Base-by-base conservation (phyloP, 2,329 filamentous ascomycete genomes). In the Ophiocordyceps camponoti-saundersi region DNA sequence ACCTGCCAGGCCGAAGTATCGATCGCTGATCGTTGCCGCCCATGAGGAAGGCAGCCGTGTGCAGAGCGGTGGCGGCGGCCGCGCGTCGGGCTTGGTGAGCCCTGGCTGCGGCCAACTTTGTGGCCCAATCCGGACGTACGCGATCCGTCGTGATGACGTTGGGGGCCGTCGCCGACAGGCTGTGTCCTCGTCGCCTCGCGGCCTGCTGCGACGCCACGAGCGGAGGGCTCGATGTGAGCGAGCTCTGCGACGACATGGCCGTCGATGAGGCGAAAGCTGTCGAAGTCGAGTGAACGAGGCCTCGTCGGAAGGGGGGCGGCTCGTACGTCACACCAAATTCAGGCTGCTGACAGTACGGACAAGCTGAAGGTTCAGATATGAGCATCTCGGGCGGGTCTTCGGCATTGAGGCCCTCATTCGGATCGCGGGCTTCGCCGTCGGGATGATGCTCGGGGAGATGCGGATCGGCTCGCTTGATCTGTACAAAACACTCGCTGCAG, bases 311-410 rank as follows among this genome's bases (percentile, higher is more conserved):
- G 0, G 85, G 80, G 2, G 92, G 92, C 13, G 88, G 75, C 5
- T 90, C 80, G 61, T 95, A 98, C 0, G 86, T 95, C n/a, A 98
- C 84, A 44, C 92, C 92, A 59, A 96, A 95, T 53, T 98, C 90
- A 2, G 87, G 80, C 54, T 92, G 87, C 45, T 92, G 87, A 62
- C 92, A 98, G 63, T 95, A 98, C 0, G 92, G 92, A 60, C 92
- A 98, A 22, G 82, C 79, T 1, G 92, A 86, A 3, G 92, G 85
- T 58, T 96, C 90, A 7, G 89, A 95, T 1, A 95, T 82, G 16
- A 98, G 72, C 60, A 83, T 75, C 46, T 79, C 77, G 0, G 73
- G 69, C 2, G 64, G 62, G 48, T 75, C 71, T 18, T 77, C 72
- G 0, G 71, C 64, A 15, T 61, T 65, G 3, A 63, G 55, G 2